Evolutionary conservation across 148 eudicot species (phyloP), one percentile per base, ranked within the genome.

Genomic region (Rhododendron molle): DNA sequence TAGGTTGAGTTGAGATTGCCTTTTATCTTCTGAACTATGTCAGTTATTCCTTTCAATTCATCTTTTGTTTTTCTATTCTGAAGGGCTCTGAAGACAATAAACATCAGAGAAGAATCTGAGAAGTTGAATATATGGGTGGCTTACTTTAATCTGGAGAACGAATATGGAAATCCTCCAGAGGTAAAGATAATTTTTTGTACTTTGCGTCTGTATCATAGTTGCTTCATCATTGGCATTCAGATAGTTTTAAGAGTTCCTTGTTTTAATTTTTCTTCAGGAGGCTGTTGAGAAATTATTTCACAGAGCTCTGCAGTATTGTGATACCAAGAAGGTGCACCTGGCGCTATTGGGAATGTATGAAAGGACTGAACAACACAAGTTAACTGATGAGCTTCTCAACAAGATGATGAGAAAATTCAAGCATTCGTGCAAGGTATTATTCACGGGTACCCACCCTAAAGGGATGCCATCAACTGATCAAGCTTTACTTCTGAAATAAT

Each of bases 71-170:
- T 58, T 65, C 26, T 83, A 16, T 81, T 82, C 36, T 89, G 83
- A 74, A 96, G 99, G 93, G 99, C 99, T 84, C 90, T 96, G 94
- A 90, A 88, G 90, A 94, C 94, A 18, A 93, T 96, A 81, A 94
- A 95, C 87, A 86, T 96, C 80, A 89, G 96, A 83, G 88, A 87
- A 88, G 99, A 96, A 87, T 65, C 95, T 7, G 98, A 96, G 91
- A 96, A 96, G 91, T 93, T 94, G 87, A 95, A 96, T 88, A 80
- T 96, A 49, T 96, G 99, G 99, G 91, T 92, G 69, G 96, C 99
- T 56, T 96, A 93, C 87, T 93, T 96, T 81, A 96, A 95, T 87
- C 86, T 96, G 85, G 99, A 96, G 91, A 96, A 94, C 86, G 94
- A 93, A 87, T 92, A 89, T 83, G 99, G 96, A 46, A 90, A 88